A percentile compares a stretch with the other conserved stretches of the same genome.
Evolutionary conservation across 163 green algal genomes (phyloP).

Genomic region (Chlorella variabilis): DNA sequence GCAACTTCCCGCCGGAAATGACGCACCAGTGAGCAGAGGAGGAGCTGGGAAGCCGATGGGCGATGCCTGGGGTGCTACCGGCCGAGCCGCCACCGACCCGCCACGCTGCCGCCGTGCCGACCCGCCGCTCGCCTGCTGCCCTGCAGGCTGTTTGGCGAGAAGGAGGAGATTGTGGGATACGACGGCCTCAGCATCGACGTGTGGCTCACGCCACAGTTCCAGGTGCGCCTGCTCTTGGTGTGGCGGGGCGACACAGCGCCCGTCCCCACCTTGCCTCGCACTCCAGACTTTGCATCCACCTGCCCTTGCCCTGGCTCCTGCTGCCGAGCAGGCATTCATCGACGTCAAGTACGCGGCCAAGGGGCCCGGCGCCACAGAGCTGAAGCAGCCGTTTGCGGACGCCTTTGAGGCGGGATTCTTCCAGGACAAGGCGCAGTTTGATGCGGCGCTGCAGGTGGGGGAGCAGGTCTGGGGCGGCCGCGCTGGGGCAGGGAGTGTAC

Average conservation of each 20-base stretch:
- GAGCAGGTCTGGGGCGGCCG: no score
- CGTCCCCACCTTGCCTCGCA: no score
- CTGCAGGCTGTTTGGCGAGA: conserved; percentile 65
- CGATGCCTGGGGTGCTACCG: no score
- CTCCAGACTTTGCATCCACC: no score
- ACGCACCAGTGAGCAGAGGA: conserved; percentile 53
- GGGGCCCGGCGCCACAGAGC: conserved; percentile 27
- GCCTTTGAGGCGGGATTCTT: conserved; percentile 33
- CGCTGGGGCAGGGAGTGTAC: no score
- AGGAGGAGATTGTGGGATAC: conserved; percentile 69
- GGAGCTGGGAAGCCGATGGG: neutral
- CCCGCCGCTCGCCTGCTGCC: no score
- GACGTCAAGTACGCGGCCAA: conserved; percentile 38
- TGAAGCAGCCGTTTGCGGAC: conserved; percentile 7
- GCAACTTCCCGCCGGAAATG: conserved; percentile 63
- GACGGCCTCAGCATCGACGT: conserved; percentile 54
- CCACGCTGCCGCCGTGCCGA: no score
- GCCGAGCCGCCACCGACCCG: no score
- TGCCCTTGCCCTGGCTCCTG: no score
- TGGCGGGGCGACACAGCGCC: no score
- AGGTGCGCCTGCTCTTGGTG: neutral
- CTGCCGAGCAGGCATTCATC: conserved; percentile 39
- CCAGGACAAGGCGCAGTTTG: conserved; percentile 35
- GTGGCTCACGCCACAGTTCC: conserved; percentile 49
- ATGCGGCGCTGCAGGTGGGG: conserved; percentile 17